phyloP scores from a whole-genome alignment of 202 grass and related monocot genomes.

The Setaria italica region DNA sequence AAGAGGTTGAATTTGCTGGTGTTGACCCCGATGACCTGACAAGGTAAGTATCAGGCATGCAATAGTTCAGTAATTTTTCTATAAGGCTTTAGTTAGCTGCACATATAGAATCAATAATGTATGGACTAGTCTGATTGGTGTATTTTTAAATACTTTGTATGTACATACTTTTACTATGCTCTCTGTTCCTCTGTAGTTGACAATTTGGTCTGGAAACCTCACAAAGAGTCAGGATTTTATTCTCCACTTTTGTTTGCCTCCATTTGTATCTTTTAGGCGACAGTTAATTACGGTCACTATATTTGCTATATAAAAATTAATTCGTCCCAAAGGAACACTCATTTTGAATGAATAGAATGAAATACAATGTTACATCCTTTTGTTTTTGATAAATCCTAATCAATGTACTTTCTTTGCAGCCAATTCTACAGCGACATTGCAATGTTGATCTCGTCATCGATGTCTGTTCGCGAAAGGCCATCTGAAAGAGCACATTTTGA shows the following conservation, averaged over 20 bases:
- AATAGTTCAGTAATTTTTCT: conserved; percentile 34
- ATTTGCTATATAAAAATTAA: conserved; percentile 14
- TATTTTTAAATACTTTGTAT: conserved; percentile 39
- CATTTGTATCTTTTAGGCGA: conserved; percentile 26
- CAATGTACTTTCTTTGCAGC: conserved; percentile 54
- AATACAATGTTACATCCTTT: conserved; percentile 38
- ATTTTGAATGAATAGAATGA: conserved; percentile 33
- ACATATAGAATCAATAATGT: neutral
- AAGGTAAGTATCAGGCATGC: conserved; percentile 63
- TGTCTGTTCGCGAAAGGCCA: conserved; percentile 85
- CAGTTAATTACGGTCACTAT: conserved; percentile 18
- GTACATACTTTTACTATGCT: conserved; percentile 14
- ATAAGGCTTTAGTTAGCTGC: conserved; percentile 41
- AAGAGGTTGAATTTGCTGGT: conserved; percentile 71
- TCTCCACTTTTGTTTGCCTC: neutral
- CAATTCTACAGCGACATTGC: conserved; percentile 87
- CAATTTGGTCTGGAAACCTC: conserved; percentile 3
- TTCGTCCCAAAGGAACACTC: conserved; percentile 20
- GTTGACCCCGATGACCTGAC: conserved; percentile 92
- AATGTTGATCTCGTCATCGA: conserved; percentile 85
- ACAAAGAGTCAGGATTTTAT: conserved; percentile 15
- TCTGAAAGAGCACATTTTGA: conserved; percentile 93
- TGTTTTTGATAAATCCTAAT: conserved; percentile 20
- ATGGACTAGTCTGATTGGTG: conserved; percentile 31
- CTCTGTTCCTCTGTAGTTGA: conserved; percentile 25